Evolutionary conservation across 805 yeast genomes (phyloP).

Genomic region (Torulaspora quercuum): DNA sequence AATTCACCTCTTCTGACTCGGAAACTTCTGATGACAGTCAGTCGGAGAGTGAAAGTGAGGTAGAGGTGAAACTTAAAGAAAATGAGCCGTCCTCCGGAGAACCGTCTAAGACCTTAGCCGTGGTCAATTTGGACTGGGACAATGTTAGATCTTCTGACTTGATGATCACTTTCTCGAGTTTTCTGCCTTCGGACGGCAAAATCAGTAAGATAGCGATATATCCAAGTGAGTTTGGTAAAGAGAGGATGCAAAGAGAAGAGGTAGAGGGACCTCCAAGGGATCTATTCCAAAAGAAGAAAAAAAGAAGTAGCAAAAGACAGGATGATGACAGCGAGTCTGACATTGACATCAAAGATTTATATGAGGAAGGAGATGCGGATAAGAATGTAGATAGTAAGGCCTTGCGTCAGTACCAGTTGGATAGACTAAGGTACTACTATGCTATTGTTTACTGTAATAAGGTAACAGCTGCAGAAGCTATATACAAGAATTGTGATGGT

Average conservation of each 20-base stretch:
- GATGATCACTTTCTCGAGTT: slow-evolving; percentile 83
- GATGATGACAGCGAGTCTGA: slow-evolving; percentile 50
- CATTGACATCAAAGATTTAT: slow-evolving; percentile 63
- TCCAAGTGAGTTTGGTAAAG: slow-evolving; percentile 92
- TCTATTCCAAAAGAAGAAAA: slow-evolving; percentile 54
- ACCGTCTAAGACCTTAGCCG: slow-evolving; percentile 78
- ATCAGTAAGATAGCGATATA: slow-evolving; percentile 67
- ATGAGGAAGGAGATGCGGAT: slow-evolving; percentile 78
- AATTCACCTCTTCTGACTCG: slow-evolving; percentile 45
- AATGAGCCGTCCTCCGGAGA: slow-evolving; percentile 80
- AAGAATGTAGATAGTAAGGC: slow-evolving; percentile 81
- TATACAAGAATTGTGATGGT: slow-evolving; percentile 88
- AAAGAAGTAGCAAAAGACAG: slow-evolving; percentile 35
- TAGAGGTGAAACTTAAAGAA: slow-evolving; percentile 54
- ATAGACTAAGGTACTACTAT: slow-evolving; percentile 86
- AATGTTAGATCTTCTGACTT: slow-evolving; percentile 82
- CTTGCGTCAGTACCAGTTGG: slow-evolving; percentile 85
- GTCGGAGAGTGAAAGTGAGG: slow-evolving; percentile 47
- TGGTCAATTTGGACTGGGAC: slow-evolving; percentile 97
- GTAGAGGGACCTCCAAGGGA: slow-evolving; percentile 90
- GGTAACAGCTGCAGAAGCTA: slow-evolving; percentile 62
- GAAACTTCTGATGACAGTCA: slow-evolving; percentile 43
- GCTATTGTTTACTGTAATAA: slow-evolving; percentile 86
- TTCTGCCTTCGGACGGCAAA: slow-evolving; percentile 71
- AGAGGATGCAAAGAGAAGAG: slow-evolving; percentile 85